phyloP scores from a whole-genome alignment of 2,329 filamentous ascomycete genomes.

The Alternaria alternata region DNA sequence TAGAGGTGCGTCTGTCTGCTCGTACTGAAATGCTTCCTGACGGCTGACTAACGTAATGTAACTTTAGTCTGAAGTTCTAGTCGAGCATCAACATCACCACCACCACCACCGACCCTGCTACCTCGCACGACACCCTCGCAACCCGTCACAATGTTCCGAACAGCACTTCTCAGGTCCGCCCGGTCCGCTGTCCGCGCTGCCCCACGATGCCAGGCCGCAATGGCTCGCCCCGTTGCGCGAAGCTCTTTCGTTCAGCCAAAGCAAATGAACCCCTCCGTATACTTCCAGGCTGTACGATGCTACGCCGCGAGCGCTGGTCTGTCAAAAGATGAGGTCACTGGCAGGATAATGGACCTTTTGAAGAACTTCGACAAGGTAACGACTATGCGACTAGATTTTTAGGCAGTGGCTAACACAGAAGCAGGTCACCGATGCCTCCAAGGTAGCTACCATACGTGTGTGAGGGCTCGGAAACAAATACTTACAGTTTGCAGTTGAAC shows the following conservation, averaged over 20 bases:
- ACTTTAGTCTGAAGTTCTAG: constrained; percentile 28
- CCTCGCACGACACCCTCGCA: constrained; percentile 28
- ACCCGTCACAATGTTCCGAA: constrained; percentile 80
- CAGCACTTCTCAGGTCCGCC: constrained; percentile 81
- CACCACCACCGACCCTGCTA: constrained; percentile 37
- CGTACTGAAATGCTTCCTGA: constrained; percentile 8
- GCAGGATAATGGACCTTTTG: constrained; percentile 89
- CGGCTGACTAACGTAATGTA: constrained; percentile 28
- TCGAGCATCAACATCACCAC: constrained; percentile 37
- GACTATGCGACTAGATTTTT: constrained; percentile 27
- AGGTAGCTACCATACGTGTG: constrained; percentile 54
- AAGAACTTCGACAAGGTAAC: constrained; percentile 96
- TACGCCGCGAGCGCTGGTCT: constrained; percentile 86
- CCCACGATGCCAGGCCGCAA: constrained; percentile 54
- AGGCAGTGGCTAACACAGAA: constrained; percentile 36
- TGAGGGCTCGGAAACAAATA: not conserved
- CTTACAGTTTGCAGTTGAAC: constrained; percentile 71
- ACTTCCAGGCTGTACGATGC: constrained; percentile 76
- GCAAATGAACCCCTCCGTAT: constrained; percentile 68
- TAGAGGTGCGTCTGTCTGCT: constrained; percentile 7
- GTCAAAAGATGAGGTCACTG: constrained; percentile 84
- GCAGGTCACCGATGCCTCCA: constrained; percentile 69
- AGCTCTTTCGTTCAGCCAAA: constrained; percentile 68
- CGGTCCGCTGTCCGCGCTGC: constrained; percentile 58
- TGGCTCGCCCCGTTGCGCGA: constrained; percentile 68